These are phyloP conservation scores for Salvia miltiorrhiza DNA, from an alignment of 257 asterid genomes.

Conservation along the genomic window DNA sequence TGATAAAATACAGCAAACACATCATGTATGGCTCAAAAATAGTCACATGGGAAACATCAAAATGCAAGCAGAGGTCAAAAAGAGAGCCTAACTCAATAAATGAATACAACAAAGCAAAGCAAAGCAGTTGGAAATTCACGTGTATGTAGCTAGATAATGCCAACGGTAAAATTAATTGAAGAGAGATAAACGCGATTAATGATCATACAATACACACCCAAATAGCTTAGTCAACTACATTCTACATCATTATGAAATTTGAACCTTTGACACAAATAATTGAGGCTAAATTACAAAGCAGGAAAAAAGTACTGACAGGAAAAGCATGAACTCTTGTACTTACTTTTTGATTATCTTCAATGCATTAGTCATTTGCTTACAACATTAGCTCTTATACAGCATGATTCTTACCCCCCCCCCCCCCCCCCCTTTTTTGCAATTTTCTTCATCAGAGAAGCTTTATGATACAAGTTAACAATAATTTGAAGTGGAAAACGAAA, in stretches of 20 bases:
- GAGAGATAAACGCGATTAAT: too few species aligned
- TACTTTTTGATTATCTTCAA: not conserved
- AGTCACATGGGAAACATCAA: constrained; percentile 28
- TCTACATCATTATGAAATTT: too few species aligned
- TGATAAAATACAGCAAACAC: too few species aligned
- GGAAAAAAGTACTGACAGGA: not conserved
- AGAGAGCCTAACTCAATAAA: constrained; percentile 42
- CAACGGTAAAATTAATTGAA: constrained; percentile 17
- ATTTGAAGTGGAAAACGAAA: not conserved
- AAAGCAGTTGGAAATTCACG: constrained; percentile 70
- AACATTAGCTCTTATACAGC: not conserved
- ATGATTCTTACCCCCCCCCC: not conserved
- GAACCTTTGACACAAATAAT: too few species aligned
- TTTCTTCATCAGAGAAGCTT: not conserved
- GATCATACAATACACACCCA: too few species aligned
- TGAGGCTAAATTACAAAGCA: not conserved
- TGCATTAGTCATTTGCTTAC: not conserved
- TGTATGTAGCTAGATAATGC: constrained; percentile 29
- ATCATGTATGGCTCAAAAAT: not conserved
- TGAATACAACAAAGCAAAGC: constrained; percentile 45
- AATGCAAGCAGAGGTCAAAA: constrained; percentile 25
- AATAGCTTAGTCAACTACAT: too few species aligned
- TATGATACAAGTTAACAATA: too few species aligned
- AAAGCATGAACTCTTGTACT: not conserved
- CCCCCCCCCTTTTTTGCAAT: not conserved